Evolutionary conservation across 257 asterid species (phyloP).

Genomic region (Solanum virginianum): DNA sequence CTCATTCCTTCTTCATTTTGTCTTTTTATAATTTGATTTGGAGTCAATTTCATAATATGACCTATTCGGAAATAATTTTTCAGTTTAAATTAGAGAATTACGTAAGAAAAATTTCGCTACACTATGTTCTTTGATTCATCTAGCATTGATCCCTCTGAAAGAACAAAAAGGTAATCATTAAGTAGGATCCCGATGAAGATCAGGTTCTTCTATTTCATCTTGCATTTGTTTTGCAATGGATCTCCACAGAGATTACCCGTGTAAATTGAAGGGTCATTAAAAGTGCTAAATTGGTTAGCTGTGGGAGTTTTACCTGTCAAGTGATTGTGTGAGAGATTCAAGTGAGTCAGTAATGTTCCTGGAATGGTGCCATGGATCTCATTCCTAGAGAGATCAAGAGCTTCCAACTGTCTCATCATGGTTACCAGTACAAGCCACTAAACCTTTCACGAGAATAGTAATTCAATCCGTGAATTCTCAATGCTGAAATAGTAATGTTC

Average conservation of each 20-base stretch:
- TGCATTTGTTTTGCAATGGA: not conserved
- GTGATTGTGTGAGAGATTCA: too few species aligned
- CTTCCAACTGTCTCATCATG: too few species aligned
- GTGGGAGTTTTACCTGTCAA: too few species aligned
- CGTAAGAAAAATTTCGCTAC: not conserved
- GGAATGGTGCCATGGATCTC: not conserved
- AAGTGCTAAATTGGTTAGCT: too few species aligned
- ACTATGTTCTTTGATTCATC: not conserved
- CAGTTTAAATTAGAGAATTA: not conserved
- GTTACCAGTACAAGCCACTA: too few species aligned
- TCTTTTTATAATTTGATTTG: not conserved
- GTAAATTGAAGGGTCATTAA: not conserved
- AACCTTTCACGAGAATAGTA: too few species aligned
- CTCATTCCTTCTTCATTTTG: not conserved
- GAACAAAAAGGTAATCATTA: not conserved
- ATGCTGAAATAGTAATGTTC: constrained; percentile 64
- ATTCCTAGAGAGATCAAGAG: too few species aligned
- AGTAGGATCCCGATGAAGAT: not conserved
- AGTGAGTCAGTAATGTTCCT: not conserved
- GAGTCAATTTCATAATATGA: not conserved
- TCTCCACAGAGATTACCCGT: not conserved
- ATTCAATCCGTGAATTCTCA: constrained; percentile 12
- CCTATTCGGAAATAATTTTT: not conserved
- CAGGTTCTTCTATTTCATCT: not conserved
- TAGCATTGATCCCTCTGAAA: not conserved